Conservation (phyloP, 1,284 basidiomycete species). For the Lentinula novae-zelandiae region DNA sequence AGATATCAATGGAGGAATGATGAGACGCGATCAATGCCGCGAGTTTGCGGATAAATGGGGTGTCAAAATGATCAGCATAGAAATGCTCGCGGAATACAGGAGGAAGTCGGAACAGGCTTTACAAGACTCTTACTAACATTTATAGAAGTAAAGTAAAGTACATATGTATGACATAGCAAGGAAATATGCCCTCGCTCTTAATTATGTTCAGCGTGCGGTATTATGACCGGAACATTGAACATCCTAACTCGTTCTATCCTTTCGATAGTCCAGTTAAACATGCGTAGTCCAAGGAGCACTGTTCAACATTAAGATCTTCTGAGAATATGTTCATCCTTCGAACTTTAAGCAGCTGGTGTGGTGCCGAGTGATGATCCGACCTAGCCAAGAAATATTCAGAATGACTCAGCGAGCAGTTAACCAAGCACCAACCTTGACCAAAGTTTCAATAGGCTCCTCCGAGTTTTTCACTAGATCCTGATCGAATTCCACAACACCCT, state of each 20-base stretch:
- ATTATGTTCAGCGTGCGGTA: constrained; percentile 67
- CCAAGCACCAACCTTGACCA: constrained; percentile 54
- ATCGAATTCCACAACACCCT: constrained; percentile 59
- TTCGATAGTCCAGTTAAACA: not conserved
- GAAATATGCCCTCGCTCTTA: constrained; percentile 38
- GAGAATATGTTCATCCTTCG: too few relatives aligned
- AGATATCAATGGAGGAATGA: constrained; percentile 91
- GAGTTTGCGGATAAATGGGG: constrained; percentile 91
- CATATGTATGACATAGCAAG: too few relatives aligned
- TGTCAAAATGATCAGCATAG: constrained; percentile 92
- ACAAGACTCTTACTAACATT: not conserved
- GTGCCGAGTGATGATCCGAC: constrained; percentile 11
- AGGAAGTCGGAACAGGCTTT: not conserved
- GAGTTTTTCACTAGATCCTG: constrained; percentile 64
- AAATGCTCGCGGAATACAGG: constrained; percentile 52
- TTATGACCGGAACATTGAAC: not conserved
- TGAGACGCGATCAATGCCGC: constrained; percentile 90
- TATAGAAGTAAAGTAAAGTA: not conserved
- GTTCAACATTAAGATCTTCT: not conserved
- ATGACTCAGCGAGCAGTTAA: not conserved
- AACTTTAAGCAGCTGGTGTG: not conserved
- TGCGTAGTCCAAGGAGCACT: not conserved
- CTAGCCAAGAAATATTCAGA: not conserved
- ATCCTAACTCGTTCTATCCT: constrained; percentile 18
- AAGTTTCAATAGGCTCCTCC: constrained; percentile 59